Evolutionary conservation across 2,329 filamentous ascomycete species (phyloP), one percentile per base, ranked within the genome.

Genomic region (Cladosporium sp.): DNA sequence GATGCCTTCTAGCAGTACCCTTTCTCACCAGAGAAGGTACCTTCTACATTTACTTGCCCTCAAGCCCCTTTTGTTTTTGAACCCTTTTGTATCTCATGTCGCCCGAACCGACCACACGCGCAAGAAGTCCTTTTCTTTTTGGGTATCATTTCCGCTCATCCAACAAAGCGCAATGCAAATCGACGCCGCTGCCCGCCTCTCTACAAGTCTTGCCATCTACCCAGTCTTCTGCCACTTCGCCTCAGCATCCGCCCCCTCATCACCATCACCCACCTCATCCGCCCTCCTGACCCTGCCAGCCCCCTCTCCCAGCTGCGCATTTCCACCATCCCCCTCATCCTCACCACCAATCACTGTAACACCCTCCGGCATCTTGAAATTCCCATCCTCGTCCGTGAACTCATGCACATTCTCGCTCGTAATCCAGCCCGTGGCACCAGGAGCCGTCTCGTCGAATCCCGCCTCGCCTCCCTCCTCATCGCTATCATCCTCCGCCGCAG

Each of bases 351-450:
- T 75, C 38, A 79, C 76, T 52, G 79, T 76, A 20, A 83, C 83
- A 2, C 81, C 84, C 7, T 84, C 84, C 50, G 83, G 83, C 39
- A 84, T 84, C 17, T 85, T 85, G 80, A 86, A 92, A 64, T 92
- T 90, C 2, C 89, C 89, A 7, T 90, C 79, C 55, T 80, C 83
- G 60, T 93, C 88, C 68, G 93, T 88, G 64, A 83, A 95, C 59
- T 95, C 81, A 56, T 86, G 77, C 66, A 95, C 84, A 61, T 96
- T 97, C 51, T 96, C 92, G 7, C 88, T 87, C n/a, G 92, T 97
- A 64, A 97, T 90, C 88, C 88, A 92, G 0, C 87, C 87, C 0
- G 80, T 81, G 43, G 86, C 88, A 1, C 87, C 86, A 0, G 87
- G 85, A 67, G 87, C 80, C 0, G 83, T 82, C n/a, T 76, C 68